Conservation (phyloP, 2,329 filamentous ascomycete genomes). For the Fusarium tanahbumbuense region DNA sequence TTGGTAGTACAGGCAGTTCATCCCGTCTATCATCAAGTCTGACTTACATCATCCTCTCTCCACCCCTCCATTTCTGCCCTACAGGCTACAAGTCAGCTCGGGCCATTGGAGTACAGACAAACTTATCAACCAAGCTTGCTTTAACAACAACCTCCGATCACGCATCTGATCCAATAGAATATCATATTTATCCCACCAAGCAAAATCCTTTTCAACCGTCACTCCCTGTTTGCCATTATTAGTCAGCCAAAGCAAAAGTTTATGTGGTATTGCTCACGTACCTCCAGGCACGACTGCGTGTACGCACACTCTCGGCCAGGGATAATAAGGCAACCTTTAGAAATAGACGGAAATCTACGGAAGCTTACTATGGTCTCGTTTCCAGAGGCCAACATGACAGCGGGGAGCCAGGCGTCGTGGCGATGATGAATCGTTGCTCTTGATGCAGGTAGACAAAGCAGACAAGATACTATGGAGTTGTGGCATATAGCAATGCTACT, state of each 20-base stretch:
- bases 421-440: conserved; percentile 32
- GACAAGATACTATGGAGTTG: conserved; percentile 1
- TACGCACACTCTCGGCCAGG: conserved; percentile 10
- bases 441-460: conserved; percentile 11
- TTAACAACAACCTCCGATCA: not conserved
- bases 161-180: not conserved
- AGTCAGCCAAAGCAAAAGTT: not conserved
- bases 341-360: conserved; percentile 30
- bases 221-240: not conserved
- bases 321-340: conserved; percentile 12
- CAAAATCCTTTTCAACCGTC: not conserved
- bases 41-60: conserved; percentile 26
- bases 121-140: conserved; percentile 4
- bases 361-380: conserved; percentile 13
- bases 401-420: conserved; percentile 21
- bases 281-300: conserved; percentile 7
- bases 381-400: conserved; percentile 8
- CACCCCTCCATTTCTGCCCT: conserved; percentile 28
- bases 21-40: conserved; percentile 6
- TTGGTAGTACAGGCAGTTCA: conserved; percentile 2
- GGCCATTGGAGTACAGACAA: not conserved
- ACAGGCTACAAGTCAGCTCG: conserved; percentile 7
- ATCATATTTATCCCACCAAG: not conserved
- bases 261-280: conserved; percentile 14
- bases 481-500: conserved; percentile 12